These are phyloP conservation scores for Neonectria faginata DNA, from an alignment of 2,329 filamentous ascomycete species.

Conservation along the genomic window DNA sequence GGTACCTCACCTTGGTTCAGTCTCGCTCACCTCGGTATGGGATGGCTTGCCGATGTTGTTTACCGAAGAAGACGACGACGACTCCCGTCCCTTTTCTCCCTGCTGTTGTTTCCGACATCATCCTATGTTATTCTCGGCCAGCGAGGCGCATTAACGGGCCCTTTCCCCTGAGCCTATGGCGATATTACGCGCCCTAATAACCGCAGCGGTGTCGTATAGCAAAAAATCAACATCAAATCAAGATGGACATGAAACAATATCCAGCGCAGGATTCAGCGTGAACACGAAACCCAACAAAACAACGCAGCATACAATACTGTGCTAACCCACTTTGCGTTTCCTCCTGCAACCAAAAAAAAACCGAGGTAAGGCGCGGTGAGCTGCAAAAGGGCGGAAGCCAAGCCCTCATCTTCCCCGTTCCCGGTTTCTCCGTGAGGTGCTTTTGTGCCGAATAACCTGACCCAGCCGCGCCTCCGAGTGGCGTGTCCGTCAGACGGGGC, in stretches of 20 bases:
- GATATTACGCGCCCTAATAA: slow-evolving; percentile 18
- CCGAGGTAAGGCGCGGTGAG: not conserved
- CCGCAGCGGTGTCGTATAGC: not conserved
- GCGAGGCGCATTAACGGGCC: not conserved
- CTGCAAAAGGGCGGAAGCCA: slow-evolving; percentile 18
- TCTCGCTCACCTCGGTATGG: slow-evolving; percentile 21
- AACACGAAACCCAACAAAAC: not conserved
- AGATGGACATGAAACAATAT: not conserved
- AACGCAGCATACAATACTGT: not conserved
- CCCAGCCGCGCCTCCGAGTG: slow-evolving; percentile 32
- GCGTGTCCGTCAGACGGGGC: slow-evolving; percentile 36
- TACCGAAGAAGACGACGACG: slow-evolving; percentile 5
- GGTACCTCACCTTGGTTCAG: slow-evolving; percentile 22
- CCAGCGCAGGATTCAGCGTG: not conserved
- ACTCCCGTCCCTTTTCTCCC: not conserved
- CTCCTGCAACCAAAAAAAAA: not conserved
- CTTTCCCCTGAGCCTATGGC: slow-evolving; percentile 11
- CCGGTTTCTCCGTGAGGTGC: slow-evolving; percentile 42
- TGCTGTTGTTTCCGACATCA: slow-evolving; percentile 17
- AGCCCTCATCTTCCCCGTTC: slow-evolving; percentile 21
- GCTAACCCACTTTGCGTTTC: not conserved
- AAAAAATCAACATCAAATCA: slow-evolving; percentile 5
- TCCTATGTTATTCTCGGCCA: slow-evolving; percentile 12
- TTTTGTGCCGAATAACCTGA: slow-evolving; percentile 40
- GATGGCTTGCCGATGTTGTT: slow-evolving; percentile 5